phyloP scores from a whole-genome alignment of 257 asterid species.

The Penstemon eatonii region DNA sequence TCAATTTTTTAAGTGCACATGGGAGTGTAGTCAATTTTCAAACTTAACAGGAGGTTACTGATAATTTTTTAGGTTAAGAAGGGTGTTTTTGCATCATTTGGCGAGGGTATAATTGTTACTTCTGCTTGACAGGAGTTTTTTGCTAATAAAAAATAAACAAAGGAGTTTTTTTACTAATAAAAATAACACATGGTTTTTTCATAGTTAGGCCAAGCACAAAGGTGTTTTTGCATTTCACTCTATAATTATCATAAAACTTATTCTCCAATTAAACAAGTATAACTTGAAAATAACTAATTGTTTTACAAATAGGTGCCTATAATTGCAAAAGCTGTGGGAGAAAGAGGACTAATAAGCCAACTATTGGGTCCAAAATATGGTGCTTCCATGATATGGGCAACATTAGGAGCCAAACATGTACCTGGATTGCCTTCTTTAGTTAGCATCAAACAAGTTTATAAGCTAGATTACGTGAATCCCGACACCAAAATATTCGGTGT shows the following conservation, averaged over 20 bases:
- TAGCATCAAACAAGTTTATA: constrained; percentile 57
- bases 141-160: too few species aligned
- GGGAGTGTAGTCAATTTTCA: too few species aligned
- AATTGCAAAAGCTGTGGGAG: constrained; percentile 57
- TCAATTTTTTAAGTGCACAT: too few species aligned
- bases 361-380: constrained; percentile 72
- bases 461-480: constrained; percentile 47
- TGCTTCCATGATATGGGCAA: constrained; percentile 53
- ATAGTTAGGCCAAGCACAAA: too few species aligned
- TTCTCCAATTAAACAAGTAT: not conserved
- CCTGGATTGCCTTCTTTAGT: constrained; percentile 63
- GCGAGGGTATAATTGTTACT: too few species aligned
- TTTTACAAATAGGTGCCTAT: constrained; percentile 47
- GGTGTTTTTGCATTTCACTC: too few species aligned
- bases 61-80: too few species aligned
- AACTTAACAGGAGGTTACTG: too few species aligned
- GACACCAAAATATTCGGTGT: constrained; percentile 62
- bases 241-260: not conserved
- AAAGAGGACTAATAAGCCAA: constrained; percentile 75
- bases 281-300: not conserved
- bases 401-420: constrained; percentile 35
- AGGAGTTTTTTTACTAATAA: too few species aligned
- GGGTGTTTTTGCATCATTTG: too few species aligned
- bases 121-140: too few species aligned
- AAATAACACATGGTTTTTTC: too few species aligned